These are phyloP conservation scores for Globisporangium radiosum DNA, from an alignment of 352 stramenopile genomes.

Conservation along the genomic window DNA sequence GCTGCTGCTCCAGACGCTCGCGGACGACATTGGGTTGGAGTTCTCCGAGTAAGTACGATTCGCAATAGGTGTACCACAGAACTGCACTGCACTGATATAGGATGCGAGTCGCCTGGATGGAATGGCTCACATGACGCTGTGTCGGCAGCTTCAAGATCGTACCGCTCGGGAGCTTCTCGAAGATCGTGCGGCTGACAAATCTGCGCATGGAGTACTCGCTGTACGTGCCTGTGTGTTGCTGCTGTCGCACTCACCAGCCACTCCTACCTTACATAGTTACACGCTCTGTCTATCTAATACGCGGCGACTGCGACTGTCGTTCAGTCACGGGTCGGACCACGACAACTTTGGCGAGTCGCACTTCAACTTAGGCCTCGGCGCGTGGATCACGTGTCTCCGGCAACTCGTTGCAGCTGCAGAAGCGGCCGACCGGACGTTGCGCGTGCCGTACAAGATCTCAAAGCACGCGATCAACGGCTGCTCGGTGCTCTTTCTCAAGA, in stretches of 20 bases:
- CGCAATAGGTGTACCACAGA: not conserved
- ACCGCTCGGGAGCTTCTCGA: constrained; percentile 81
- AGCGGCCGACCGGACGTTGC: constrained; percentile 46
- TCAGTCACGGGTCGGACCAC: constrained; percentile 76
- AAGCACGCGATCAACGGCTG: constrained; percentile 64
- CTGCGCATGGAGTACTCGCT: constrained; percentile 79
- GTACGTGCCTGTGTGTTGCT: constrained; percentile 22
- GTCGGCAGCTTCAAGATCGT: constrained; percentile 77
- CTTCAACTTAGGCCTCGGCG: constrained; percentile 80
- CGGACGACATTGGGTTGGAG: constrained; percentile 43
- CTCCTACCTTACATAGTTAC: too few relatives aligned
- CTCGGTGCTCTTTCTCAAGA: constrained; percentile 72
- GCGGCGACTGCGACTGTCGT: constrained; percentile 11
- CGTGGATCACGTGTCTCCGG: constrained; percentile 70
- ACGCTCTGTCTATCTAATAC: too few relatives aligned
- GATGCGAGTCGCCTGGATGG: too few relatives aligned
- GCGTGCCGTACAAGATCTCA: constrained; percentile 74
- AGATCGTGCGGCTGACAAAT: constrained; percentile 73
- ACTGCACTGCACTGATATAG: not conserved
- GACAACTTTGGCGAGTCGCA: constrained; percentile 81
- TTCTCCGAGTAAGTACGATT: constrained; percentile 61
- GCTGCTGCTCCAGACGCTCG: constrained; percentile 60
- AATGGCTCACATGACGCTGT: not conserved
- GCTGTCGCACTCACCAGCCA: constrained; percentile 2
- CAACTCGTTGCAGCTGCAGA: constrained; percentile 61